Evolutionary conservation across 805 yeast species (phyloP).

Genomic region (Yamadazyma laniorum): DNA sequence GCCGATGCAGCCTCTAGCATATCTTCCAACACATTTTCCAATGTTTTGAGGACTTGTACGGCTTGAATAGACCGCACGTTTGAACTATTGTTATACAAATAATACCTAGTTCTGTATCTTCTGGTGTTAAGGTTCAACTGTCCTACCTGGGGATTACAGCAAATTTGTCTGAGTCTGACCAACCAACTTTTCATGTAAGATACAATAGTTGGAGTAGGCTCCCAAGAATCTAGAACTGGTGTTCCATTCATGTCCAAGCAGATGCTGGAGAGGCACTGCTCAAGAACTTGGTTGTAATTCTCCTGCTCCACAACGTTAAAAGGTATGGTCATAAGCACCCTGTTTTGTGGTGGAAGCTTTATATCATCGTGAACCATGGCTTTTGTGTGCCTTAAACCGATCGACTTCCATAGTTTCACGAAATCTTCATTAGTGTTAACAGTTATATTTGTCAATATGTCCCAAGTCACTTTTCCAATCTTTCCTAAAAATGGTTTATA

Average conservation of each 20-base stretch:
- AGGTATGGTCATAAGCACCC: conserved; percentile 67
- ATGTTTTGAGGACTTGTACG: conserved; percentile 34
- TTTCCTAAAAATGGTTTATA: conserved; percentile 61
- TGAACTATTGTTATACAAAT: conserved; percentile 11
- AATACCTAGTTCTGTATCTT: conserved; percentile 21
- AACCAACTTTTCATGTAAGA: conserved; percentile 68
- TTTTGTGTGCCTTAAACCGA: conserved; percentile 80
- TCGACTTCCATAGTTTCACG: conserved; percentile 45
- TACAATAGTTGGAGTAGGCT: conserved; percentile 41
- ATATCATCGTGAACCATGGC: conserved; percentile 78
- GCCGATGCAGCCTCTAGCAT: conserved; percentile 59
- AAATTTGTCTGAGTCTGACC: conserved; percentile 65
- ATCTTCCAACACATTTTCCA: conserved; percentile 65
- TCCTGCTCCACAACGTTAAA: conserved; percentile 84
- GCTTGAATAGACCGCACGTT: conserved; percentile 13
- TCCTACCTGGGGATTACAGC: conserved; percentile 73
- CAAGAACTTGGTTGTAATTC: conserved; percentile 65
- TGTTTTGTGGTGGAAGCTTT: conserved; percentile 71
- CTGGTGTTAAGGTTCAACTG: conserved; percentile 23
- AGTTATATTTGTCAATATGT: conserved; percentile 17
- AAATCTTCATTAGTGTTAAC: conserved; percentile 25
- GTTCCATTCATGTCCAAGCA: conserved; percentile 53
- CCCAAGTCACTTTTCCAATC: conserved; percentile 42
- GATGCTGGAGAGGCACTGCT: conserved; percentile 56
- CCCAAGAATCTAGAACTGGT: conserved; percentile 50